Evolutionary conservation across 2,329 filamentous ascomycete species (phyloP).

Genomic region (Aspergillus sp.): DNA sequence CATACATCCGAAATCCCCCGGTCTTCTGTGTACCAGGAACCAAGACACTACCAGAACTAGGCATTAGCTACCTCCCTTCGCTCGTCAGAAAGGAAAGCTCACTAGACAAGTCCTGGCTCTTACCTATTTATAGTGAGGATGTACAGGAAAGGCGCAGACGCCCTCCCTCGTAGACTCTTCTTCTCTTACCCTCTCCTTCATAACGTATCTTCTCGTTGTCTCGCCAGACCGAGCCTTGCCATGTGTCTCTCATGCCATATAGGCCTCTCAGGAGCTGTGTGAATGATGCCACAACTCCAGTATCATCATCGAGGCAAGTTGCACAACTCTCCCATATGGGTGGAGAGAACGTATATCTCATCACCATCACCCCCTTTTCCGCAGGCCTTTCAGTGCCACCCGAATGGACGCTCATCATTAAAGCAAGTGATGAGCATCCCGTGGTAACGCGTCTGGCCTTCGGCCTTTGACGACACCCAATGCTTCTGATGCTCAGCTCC

Average conservation of each 20-base stretch:
- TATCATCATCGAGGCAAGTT: not conserved
- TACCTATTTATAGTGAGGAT: not conserved
- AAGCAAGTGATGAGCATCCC: not conserved
- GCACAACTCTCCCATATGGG: not conserved
- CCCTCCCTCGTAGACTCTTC: not conserved
- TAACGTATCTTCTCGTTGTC: not conserved
- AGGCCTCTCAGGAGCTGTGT: not conserved
- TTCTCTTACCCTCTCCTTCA: not conserved
- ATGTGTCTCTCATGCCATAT: not conserved
- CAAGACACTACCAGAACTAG: too few relatives aligned
- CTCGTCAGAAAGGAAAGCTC: not conserved
- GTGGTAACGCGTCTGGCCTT: not conserved
- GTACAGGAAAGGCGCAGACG: not conserved
- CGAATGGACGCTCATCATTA: not conserved
- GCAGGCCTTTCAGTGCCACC: not conserved
- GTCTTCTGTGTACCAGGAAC: too few relatives aligned
- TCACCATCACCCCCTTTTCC: not conserved
- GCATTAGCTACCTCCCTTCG: not conserved
- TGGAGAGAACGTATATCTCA: not conserved
- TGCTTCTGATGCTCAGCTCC: not conserved
- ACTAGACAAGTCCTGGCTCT: not conserved
- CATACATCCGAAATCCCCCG: too few relatives aligned
- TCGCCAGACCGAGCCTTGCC: not conserved
- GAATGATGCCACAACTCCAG: not conserved
- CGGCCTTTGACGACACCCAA: not conserved